phyloP scores from a whole-genome alignment of 2,329 filamentous ascomycete genomes.

The Zasmidium cellare region DNA sequence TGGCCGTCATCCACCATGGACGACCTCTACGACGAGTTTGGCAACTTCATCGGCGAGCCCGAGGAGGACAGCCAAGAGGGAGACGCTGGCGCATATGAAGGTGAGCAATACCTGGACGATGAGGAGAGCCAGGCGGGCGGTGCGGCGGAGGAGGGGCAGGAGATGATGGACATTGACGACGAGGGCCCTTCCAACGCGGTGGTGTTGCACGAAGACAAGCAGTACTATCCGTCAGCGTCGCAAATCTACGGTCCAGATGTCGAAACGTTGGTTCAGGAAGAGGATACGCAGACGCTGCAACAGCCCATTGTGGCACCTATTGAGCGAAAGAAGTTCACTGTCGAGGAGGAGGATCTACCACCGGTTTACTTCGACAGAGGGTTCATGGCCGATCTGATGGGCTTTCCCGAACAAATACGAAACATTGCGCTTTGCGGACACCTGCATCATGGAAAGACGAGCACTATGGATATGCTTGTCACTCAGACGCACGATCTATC shows the following conservation, averaged over 20 bases:
- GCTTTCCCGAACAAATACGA: conserved; percentile 88
- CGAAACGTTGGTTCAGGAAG: conserved; percentile 93
- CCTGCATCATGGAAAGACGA: conserved; percentile 95
- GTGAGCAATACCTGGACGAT: conserved; percentile 78
- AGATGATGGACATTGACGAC: conserved; percentile 92
- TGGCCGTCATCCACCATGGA: conserved; percentile 62
- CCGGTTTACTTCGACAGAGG: conserved; percentile 82
- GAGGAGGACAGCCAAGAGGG: conserved; percentile 86
- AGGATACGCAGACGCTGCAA: conserved; percentile 89
- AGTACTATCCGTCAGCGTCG: conserved; percentile 97
- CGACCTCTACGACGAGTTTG: conserved; percentile 98
- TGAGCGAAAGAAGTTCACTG: conserved; percentile 91
- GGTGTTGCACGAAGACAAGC: conserved; percentile 98
- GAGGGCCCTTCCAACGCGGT: conserved; percentile 93
- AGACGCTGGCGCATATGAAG: conserved; percentile 69
- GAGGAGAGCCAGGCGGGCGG: conserved; percentile 60
- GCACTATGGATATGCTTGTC: conserved; percentile 97
- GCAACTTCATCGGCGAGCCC: conserved; percentile 96
- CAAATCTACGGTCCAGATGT: conserved; percentile 94
- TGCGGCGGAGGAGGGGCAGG: conserved; percentile 62
- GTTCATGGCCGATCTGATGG: conserved; percentile 96
- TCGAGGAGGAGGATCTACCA: conserved; percentile 91
- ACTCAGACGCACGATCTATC: conserved; percentile 89
- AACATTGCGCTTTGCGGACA: conserved; percentile 92
- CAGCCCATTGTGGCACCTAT: conserved; percentile 93